Base-by-base conservation (phyloP, 1,284 basidiomycete genomes). In the Leccinum angustisporum region DNA sequence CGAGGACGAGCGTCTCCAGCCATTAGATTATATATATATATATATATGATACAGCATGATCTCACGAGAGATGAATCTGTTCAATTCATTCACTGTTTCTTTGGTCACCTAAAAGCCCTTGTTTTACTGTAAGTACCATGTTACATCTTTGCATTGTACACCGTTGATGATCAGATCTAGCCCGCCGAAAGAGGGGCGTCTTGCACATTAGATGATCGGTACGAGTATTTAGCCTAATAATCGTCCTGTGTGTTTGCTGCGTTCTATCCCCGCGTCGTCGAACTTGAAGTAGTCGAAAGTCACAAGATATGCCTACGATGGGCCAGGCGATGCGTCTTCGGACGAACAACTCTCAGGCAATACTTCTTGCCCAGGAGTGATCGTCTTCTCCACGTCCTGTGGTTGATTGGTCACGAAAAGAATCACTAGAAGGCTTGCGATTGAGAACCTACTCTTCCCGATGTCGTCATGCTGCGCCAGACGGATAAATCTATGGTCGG, bases 391-490 rank as follows among this genome's bases (percentile, higher is more conserved):
- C 46, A 43, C 38, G 30, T 63, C 60, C 66, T 66, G 64, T 56
- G 21, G 43, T 27, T 13, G 4, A 43, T 40, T 48, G 14, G 57
- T 66, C 56, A 66, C 13, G 25, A 38, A 56, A 36, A 14, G 8
- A n/a, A 36, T 27, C 8, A 52, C 25, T 14, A 8, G 4, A 13
- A 7, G 11, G 25, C 10, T 48, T 34, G 33, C 13, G 18, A 50
- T 31, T 16, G 11, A 54, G 11, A 14, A 63, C 66, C 6, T 51
- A 64, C 66, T 27, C 46, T 54, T 59, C 53, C 57, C 11, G 61
- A 40, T 75, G 69, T 54, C 83, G 86, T 56, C 33, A 57, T 46
- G 54, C 52, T 68, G 38, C 30, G 56, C 5, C 58, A 54, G 18
- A 33, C 13, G 9, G 48, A 38, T n/a, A 61, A 25, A 36, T 67